Evolutionary conservation across 2,329 filamentous ascomycete species (phyloP).

Genomic region (Mycosphaerella sp.): DNA sequence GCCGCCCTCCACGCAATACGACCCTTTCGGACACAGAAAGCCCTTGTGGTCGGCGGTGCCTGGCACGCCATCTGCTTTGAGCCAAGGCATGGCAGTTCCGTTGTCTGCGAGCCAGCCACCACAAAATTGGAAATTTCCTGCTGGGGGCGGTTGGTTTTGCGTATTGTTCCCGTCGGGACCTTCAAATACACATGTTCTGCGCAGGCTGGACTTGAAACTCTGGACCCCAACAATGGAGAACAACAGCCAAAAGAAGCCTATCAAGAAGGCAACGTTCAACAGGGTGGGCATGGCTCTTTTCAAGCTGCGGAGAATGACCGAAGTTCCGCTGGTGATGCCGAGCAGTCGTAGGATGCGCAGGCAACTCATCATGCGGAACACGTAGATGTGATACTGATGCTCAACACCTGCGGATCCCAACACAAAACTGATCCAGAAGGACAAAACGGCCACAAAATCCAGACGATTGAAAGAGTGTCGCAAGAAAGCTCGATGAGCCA

Average conservation of each 20-base stretch:
- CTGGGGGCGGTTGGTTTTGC: constrained; percentile 21
- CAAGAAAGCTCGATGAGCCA: constrained; percentile 86
- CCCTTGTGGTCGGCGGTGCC: constrained; percentile 63
- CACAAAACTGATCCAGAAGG: constrained; percentile 86
- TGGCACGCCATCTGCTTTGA: constrained; percentile 48
- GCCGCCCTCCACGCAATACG: constrained; percentile 68
- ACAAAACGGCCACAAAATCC: constrained; percentile 89
- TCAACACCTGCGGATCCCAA: constrained; percentile 67
- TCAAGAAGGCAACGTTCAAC: constrained; percentile 86
- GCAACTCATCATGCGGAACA: constrained; percentile 96
- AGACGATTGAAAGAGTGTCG: constrained; percentile 93
- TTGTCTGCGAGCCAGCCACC: constrained; percentile 67
- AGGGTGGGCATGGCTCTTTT: constrained; percentile 92
- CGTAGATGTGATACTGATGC: constrained; percentile 63
- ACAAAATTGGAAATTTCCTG: constrained; percentile 68
- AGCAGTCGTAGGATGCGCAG: constrained; percentile 87
- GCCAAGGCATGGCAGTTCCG: constrained; percentile 59
- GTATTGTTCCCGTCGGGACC: constrained; percentile 32
- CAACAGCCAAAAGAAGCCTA: constrained; percentile 94
- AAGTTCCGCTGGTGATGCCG: constrained; percentile 85
- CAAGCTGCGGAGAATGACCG: constrained; percentile 87
- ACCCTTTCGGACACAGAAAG: constrained; percentile 78
- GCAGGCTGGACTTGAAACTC: constrained; percentile 62
- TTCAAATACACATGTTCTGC: constrained; percentile 46
- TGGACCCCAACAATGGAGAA: constrained; percentile 97